These are phyloP conservation scores for Turnera subulata DNA, from an alignment of 345 rosid genomes.

Conservation along the genomic window DNA sequence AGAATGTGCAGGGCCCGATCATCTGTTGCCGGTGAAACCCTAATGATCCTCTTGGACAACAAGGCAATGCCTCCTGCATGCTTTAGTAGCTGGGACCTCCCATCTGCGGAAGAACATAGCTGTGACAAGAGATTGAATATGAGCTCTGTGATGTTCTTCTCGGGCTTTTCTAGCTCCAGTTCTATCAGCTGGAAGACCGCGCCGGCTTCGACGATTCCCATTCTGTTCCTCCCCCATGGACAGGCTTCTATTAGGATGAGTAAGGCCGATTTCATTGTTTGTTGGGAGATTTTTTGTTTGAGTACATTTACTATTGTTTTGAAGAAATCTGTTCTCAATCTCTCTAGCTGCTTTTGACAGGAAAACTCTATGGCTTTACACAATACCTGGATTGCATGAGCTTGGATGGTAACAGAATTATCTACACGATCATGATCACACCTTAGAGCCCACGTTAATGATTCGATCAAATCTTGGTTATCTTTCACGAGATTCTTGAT, in stretches of 20 bases:
- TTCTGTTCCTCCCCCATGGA: conserved; percentile 38
- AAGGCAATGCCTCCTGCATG: conserved; percentile 49
- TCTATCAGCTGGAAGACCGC: conserved; percentile 46
- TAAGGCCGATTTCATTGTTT: conserved; percentile 35
- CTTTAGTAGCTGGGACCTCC: conserved; percentile 36
- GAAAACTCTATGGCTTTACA: conserved; percentile 18
- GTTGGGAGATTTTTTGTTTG: conserved; percentile 23
- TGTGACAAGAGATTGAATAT: conserved; percentile 38
- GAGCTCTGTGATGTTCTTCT: conserved; percentile 41
- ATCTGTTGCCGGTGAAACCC: conserved; percentile 50
- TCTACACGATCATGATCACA: conserved; percentile 4
- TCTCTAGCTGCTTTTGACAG: conserved; percentile 19
- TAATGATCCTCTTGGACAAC: conserved; percentile 43
- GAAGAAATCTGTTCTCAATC: conserved; percentile 30
- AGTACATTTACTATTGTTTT: conserved; percentile 18
- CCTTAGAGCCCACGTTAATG: conserved; percentile 35
- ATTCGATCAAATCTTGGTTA: conserved; percentile 27
- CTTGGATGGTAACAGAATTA: conserved; percentile 15
- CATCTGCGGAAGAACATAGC: conserved; percentile 42
- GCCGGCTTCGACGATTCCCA: conserved; percentile 34
- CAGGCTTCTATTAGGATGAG: conserved; percentile 28
- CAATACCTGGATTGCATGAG: conserved; percentile 25
- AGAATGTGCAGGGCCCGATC: conserved; percentile 41
- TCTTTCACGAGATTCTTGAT: conserved; percentile 25
- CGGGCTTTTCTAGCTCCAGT: conserved; percentile 43